These are phyloP conservation scores for Bruguiera hainesii DNA, from an alignment of 441 rosid species.

Conservation along the genomic window DNA sequence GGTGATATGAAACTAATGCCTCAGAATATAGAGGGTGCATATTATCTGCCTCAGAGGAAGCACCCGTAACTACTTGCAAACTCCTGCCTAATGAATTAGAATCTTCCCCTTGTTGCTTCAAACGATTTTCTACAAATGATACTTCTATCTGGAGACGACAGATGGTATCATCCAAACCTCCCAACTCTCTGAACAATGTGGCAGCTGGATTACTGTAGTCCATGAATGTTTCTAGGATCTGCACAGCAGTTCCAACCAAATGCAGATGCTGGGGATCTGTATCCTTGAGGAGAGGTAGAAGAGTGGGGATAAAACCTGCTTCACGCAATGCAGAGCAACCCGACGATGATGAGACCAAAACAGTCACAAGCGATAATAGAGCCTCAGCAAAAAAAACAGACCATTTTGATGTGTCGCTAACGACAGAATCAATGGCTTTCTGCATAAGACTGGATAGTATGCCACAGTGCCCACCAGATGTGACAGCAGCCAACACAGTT, in stretches of 20 bases:
- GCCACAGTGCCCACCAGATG: constrained; percentile 93
- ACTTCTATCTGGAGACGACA: constrained; percentile 82
- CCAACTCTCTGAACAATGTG: constrained; percentile 89
- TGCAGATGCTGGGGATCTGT: constrained; percentile 92
- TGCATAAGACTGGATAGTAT: constrained; percentile 90
- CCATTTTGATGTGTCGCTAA: constrained; percentile 63
- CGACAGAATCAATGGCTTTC: constrained; percentile 85
- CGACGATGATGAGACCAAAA: constrained; percentile 86
- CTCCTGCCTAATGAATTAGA: constrained; percentile 42
- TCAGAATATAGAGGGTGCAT: constrained; percentile 76
- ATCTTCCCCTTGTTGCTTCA: constrained; percentile 52
- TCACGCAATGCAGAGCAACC: constrained; percentile 98
- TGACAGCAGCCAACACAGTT: constrained; percentile 76
- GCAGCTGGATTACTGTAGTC: constrained; percentile 97
- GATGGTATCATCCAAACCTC: constrained; percentile 96
- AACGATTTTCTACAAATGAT: constrained; percentile 57
- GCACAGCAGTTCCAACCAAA: constrained; percentile 87
- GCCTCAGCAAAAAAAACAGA: constrained; percentile 96
- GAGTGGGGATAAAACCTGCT: constrained; percentile 93
- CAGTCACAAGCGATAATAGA: constrained; percentile 83
- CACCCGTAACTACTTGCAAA: constrained; percentile 32
- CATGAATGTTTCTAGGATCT: constrained; percentile 91
- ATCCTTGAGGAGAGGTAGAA: constrained; percentile 92
- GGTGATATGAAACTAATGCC: constrained; percentile 77
- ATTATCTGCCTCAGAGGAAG: constrained; percentile 55